These are phyloP conservation scores for Suhomyces maxii DNA, from an alignment of 1,139 yeast species.

Conservation along the genomic window DNA sequence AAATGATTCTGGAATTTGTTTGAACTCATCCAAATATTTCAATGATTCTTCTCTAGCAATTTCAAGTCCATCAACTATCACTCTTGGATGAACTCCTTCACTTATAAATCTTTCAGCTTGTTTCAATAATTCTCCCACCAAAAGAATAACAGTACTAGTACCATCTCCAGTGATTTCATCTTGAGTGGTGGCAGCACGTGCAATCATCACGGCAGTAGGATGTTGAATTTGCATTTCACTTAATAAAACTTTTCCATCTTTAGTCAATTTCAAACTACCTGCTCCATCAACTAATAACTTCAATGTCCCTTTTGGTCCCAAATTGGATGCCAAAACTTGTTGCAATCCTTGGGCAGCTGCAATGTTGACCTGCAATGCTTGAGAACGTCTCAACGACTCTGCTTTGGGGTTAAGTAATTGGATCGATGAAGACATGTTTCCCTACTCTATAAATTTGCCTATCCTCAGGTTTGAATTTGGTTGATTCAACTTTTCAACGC, in stretches of 20 bases:
- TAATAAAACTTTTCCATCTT: slow-evolving; percentile 92
- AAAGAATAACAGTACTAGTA: slow-evolving; percentile 92
- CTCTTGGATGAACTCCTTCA: slow-evolving; percentile 96
- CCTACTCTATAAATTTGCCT: background rate
- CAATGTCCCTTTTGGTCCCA: slow-evolving; percentile 97
- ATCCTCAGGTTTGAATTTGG: background rate
- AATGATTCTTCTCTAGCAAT: slow-evolving; percentile 77
- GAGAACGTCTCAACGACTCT: slow-evolving; percentile 89
- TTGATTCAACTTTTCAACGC: slow-evolving; percentile 11
- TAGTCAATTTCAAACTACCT: slow-evolving; percentile 91
- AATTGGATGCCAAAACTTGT: slow-evolving; percentile 82
- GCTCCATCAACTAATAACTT: slow-evolving; percentile 97
- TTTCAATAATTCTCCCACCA: slow-evolving; percentile 91
- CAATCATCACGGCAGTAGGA: slow-evolving; percentile 99
- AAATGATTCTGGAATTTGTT: slow-evolving; percentile 46
- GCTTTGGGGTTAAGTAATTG: slow-evolving; percentile 96
- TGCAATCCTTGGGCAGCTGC: slow-evolving; percentile 97
- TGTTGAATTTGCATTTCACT: slow-evolving; percentile 98
- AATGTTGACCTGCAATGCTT: slow-evolving; percentile 92
- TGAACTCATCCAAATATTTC: slow-evolving; percentile 64
- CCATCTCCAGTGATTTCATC: slow-evolving; percentile 99
- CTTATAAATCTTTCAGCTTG: slow-evolving; percentile 91
- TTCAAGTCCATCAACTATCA: slow-evolving; percentile 93
- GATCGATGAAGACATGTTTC: slow-evolving; percentile 56
- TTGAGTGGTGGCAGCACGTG: slow-evolving; percentile 98